Evolutionary conservation across 257 asterid species (phyloP).

Genomic region (Nicotiana tomentosiformis): DNA sequence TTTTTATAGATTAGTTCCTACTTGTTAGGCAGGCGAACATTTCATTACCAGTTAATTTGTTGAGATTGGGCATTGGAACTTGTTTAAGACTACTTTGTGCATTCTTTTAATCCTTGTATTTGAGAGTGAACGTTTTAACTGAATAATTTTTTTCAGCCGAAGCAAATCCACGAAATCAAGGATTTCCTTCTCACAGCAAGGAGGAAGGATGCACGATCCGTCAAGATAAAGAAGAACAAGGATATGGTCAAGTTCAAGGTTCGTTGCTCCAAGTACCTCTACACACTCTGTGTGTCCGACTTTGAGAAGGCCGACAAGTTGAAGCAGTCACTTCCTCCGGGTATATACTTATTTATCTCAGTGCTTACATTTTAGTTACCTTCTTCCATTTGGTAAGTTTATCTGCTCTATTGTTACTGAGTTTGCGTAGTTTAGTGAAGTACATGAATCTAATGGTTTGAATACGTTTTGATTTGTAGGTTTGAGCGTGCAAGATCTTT

Average conservation of each 20-base stretch:
- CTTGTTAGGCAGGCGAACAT: too few species aligned
- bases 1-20: too few species aligned
- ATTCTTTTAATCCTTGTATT: too few species aligned
- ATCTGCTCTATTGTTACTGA: neutral
- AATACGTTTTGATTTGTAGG: constrained; percentile 12
- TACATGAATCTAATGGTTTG: neutral
- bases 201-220: constrained; percentile 25
- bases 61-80: neutral
- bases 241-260: constrained; percentile 31
- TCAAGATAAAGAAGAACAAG: constrained; percentile 32
- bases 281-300: constrained; percentile 22
- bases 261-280: constrained; percentile 29
- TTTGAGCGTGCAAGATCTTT: constrained; percentile 34
- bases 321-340: constrained; percentile 35
- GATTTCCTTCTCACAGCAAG: constrained; percentile 33
- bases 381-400: neutral
- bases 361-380: neutral
- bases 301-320: constrained; percentile 32
- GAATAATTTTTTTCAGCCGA: neutral
- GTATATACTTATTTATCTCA: neutral
- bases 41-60: neutral
- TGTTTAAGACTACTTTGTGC: neutral
- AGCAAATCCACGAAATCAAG: constrained; percentile 30
- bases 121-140: neutral
- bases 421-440: too few species aligned